Evolutionary conservation across 805 yeast genomes (phyloP), one percentile per base, ranked within the genome.

Genomic region (Sugiyamaella floridensis): DNA sequence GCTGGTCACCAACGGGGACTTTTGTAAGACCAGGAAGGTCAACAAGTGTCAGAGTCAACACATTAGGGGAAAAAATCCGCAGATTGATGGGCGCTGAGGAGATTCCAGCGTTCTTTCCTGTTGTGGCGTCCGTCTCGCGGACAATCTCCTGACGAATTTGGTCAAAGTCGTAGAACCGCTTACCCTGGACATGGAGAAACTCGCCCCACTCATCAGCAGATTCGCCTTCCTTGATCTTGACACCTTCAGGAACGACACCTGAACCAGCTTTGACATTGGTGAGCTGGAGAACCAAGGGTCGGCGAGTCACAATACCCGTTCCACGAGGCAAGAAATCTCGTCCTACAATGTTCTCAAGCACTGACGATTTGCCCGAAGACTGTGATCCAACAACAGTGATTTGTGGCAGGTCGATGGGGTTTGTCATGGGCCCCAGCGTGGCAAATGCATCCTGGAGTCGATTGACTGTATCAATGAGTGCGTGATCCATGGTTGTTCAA

Each of bases 1-100:
- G 99, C 72, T 93, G 99, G 72, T 93, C 99, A 48, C 99, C 99
- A 52, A 93, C 97, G 3, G 99, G 99, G 40, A 93, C 99, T 68
- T 93, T 93, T 42, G 99, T 93, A 64, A 93, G 79, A 55, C 99
- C 99, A 9, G 99, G 99, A 64, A 93, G 78, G 72, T 93, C 99
- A 42, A 93, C 97, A 63, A 93, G 78, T 7, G 99, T 93, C 67
- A 92, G 79, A 16, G 97, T 90, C 59, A 92, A 76, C 45, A 92
- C 98, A 62, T 89, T 89, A 19, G 99, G 98, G 22, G 97, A 89
- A 71, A 79, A 90, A 55, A 93, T 85, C 68, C 96, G 83, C 67
- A 93, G 77, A 70, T 93, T 92, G 67, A 93, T 93, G 45, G 99
- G 99, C 15, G 82, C 83, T 7, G 96, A 78, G 15, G 96, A 86